Base-by-base conservation (phyloP, 768 basidiomycete genomes). In the Leccinum arenicola region DNA sequence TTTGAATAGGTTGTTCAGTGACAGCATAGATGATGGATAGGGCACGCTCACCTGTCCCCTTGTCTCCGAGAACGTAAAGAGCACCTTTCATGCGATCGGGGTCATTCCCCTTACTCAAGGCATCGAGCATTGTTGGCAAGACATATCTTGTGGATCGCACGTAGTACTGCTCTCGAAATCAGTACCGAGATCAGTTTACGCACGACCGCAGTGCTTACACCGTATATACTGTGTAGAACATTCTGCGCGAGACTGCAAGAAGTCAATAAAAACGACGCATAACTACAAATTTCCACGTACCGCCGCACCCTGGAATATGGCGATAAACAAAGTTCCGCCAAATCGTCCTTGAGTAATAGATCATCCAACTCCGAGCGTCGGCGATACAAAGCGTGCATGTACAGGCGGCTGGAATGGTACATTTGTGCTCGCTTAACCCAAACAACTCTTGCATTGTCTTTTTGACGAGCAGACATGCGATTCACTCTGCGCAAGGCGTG, bases 21-120 rank as follows among this genome's bases (percentile, higher is more conserved):
- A 33, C 11, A 31, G 36, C 23, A 56, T 35, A 55, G 50, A 17
- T 19, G 17, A 50, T 19, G 59, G 3, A 56, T 36, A 52, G 53
- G 25, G 4, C 54, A 12, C 63, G 64, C 82, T 48, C 61, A 88
- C 88, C 81, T 55, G 80, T 86, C 31, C 83, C 86, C 72, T 88
- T 89, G 65, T 87, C 86, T 76, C 85, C 85, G 10, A 92, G 73
- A 19, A 91, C 79, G 69, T 94, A 95, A 43, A 96, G 77, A 17
- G 93, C 93, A 8, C 96, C 96, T 75, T 98, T 98, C 86, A 97
- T 95, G 25, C 89, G 82, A 73, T 98, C 95, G 10, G 93, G 89
- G 68, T 95, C 93, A 58, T 83, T 86, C 6, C 90, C 93, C 66
- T 85, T 88, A 56, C 74, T 73, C 52, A 92, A 73, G 5, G 87